These are phyloP conservation scores for Talaromyces atroroseus DNA, from an alignment of 2,329 filamentous ascomycete species.

Conservation along the genomic window DNA sequence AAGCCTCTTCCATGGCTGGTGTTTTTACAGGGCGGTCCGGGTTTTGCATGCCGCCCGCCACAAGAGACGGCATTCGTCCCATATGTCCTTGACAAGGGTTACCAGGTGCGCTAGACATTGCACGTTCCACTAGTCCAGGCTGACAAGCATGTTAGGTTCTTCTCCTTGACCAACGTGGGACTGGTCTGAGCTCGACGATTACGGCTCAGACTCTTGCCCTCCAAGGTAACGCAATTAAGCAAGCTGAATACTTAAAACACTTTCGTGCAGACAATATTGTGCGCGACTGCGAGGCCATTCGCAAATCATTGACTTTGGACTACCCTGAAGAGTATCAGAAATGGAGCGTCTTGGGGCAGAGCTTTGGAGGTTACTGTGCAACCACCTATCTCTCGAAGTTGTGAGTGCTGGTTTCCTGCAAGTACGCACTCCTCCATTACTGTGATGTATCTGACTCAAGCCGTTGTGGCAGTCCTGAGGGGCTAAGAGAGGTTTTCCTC, in stretches of 20 bases:
- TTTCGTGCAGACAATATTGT: constrained; percentile 92
- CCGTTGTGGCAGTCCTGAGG: constrained; percentile 52
- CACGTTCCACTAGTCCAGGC: background rate
- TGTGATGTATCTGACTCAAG: background rate
- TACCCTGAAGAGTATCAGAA: constrained; percentile 65
- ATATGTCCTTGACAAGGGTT: constrained; percentile 68
- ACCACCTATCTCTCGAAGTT: constrained; percentile 78
- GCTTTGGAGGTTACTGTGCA: constrained; percentile 82
- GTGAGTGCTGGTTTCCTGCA: constrained; percentile 29
- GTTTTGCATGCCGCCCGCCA: constrained; percentile 68
- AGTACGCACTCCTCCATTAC: background rate
- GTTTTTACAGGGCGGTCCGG: constrained; percentile 82
- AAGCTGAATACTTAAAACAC: constrained; percentile 73
- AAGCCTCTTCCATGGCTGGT: constrained; percentile 56
- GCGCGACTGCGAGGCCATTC: constrained; percentile 79
- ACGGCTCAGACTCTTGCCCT: constrained; percentile 65
- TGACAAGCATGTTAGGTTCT: constrained; percentile 45
- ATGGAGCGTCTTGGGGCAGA: constrained; percentile 86
- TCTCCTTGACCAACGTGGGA: constrained; percentile 85
- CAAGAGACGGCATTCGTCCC: constrained; percentile 68
- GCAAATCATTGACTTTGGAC: constrained; percentile 65
- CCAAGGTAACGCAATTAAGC: constrained; percentile 58
- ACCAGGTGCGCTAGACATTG: constrained; percentile 54
- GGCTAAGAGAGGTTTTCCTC: constrained; percentile 74
- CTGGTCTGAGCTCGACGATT: constrained; percentile 76